Evolutionary conservation across 2,329 filamentous ascomycete species (phyloP).

Genomic region (Dothistroma septosporum): DNA sequence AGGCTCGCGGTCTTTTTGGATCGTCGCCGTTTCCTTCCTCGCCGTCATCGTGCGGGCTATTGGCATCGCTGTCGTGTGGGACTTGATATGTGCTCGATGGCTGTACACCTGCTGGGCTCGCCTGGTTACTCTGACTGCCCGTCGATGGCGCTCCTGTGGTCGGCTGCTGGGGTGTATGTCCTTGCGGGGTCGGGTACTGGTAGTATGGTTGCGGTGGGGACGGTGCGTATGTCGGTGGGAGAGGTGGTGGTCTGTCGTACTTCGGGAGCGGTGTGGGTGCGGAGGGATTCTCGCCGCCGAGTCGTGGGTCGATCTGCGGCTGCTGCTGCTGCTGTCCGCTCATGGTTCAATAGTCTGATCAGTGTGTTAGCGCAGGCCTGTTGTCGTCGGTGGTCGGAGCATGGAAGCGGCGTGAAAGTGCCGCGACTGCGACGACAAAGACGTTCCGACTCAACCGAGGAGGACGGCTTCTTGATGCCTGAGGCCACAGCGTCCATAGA

Average conservation of each 20-base stretch:
- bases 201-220: constrained; percentile 25
- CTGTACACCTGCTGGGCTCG: constrained; percentile 9
- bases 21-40: constrained; percentile 30
- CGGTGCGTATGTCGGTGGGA: background rate
- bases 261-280: background rate
- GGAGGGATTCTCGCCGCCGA: background rate
- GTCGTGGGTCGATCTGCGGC: background rate
- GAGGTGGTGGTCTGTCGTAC: constrained; percentile 1
- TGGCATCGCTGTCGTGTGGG: constrained; percentile 17
- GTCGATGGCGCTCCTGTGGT: constrained; percentile 14
- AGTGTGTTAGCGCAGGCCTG: background rate
- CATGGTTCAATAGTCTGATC: background rate
- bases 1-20: constrained; percentile 45
- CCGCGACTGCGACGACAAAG: background rate
- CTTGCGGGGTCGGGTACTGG: constrained; percentile 20
- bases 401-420: background rate
- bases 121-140: constrained; percentile 25
- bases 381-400: background rate
- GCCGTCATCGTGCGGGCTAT: constrained; percentile 14
- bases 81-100: constrained; percentile 9
- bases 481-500: no score
- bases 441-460: background rate
- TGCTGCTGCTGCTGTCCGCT: background rate
- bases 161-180: constrained; percentile 15
- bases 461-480: no score